Evolutionary conservation across 257 asterid genomes (phyloP), one percentile per base, ranked within the genome.

Genomic region (Solanum sitiens): DNA sequence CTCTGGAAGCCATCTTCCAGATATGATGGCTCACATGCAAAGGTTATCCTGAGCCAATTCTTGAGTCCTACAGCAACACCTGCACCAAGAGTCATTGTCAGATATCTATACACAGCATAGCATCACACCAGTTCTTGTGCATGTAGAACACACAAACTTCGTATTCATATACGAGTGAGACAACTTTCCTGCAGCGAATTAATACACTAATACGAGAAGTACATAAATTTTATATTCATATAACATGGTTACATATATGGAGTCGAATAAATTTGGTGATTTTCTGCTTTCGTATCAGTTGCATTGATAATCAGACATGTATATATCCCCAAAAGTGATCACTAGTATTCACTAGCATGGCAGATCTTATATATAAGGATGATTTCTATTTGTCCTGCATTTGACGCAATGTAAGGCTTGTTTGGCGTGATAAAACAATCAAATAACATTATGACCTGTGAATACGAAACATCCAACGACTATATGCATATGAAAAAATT

Each of bases 21-120:
- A 47, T 91, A 91, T 85, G 96, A 92, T 86, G 94, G 93, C 89
- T 96, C 99, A 8, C 92, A 77, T 11, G 97, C 96, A 45, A 92
- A 96, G 50, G 98, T 90, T 73, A 96, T 37, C 11, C 99, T 93
- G 20, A 96, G 89, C 98, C 98, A 96, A 88, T 96, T 92, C 94
- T 94, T 94, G 83, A 92, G 89, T 65, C 99, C 98, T 30, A 96
- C 92, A 68, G 93, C 93, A 47, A 89, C 15, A 84, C 99, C 99
- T 96, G 92, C 91, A 86, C 15, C n/a, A 44, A 47, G 39, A 13
- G 14, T 27, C 40, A 63, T 16, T 82, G 23, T 86, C 42, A 86
- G 37, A 85, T 40, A 45, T 59, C 23, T 33, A 16, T 20, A 45
- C 67, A 30, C 2, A 47, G 32, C 85, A 79, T 9, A 45, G 85